phyloP scores from a whole-genome alignment of 495 filamentous ascomycete genomes.

The Tuber borchii region DNA sequence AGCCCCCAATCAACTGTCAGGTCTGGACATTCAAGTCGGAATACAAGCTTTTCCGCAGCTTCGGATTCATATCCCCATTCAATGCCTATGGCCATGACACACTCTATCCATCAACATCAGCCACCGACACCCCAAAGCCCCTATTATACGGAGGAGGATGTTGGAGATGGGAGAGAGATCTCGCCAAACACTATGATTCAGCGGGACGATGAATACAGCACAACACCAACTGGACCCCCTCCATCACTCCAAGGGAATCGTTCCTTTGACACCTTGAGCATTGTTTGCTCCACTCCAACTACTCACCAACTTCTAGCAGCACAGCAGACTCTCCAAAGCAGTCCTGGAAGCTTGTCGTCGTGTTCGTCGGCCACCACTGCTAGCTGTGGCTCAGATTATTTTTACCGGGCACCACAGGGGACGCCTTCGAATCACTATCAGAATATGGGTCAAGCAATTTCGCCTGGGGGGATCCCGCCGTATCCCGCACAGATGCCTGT shows the following conservation, averaged over 20 bases:
- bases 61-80: slow-evolving; percentile 33
- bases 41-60: slow-evolving; percentile 39
- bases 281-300: slow-evolving; percentile 41
- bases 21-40: slow-evolving; percentile 35
- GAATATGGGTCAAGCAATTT: slow-evolving; percentile 16
- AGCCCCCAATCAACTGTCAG: slow-evolving; percentile 36
- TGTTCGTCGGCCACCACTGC: slow-evolving; percentile 42
- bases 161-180: slow-evolving; percentile 32
- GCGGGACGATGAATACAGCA: slow-evolving; percentile 50
- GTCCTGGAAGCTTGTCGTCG: slow-evolving; percentile 51
- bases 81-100: slow-evolving; percentile 29
- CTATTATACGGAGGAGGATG: slow-evolving; percentile 38
- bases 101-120: slow-evolving; percentile 35
- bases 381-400: slow-evolving; percentile 41
- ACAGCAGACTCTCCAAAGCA: slow-evolving; percentile 46
- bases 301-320: slow-evolving; percentile 38
- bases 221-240: slow-evolving; percentile 45
- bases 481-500: slow-evolving; percentile 34
- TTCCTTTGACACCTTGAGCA: slow-evolving; percentile 48
- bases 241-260: slow-evolving; percentile 46
- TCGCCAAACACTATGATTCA: slow-evolving; percentile 46
- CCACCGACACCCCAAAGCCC: slow-evolving; percentile 42
- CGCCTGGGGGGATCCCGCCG: slow-evolving; percentile 30
- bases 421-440: slow-evolving; percentile 30
- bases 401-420: slow-evolving; percentile 35